phyloP scores from a whole-genome alignment of 345 rosid genomes.

The Citrus reticulata region DNA sequence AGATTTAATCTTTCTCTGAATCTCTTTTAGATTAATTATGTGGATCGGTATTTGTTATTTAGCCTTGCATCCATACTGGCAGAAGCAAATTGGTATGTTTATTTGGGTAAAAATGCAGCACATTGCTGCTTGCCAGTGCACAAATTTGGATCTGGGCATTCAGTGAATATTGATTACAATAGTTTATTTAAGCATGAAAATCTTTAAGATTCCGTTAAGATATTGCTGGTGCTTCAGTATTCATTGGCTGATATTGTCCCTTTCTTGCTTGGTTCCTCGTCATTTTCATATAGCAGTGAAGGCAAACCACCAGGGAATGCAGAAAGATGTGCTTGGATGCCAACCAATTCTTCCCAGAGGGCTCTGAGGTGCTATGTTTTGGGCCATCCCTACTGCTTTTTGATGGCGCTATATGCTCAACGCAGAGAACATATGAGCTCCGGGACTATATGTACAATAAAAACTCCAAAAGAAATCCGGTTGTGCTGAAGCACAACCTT shows the following conservation, averaged over 20 bases:
- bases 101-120: background rate
- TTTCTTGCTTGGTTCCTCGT: conserved; percentile 7
- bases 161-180: background rate
- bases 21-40: background rate
- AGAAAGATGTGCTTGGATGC: conserved; percentile 39
- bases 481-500: conserved; percentile 22
- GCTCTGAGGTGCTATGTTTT: conserved; percentile 14
- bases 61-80: background rate
- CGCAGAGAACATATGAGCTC: background rate
- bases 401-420: conserved; percentile 3
- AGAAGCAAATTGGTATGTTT: background rate
- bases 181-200: background rate
- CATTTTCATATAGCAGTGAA: background rate
- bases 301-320: conserved; percentile 41
- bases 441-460: conserved; percentile 10
- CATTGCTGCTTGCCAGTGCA: background rate
- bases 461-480: conserved; percentile 12
- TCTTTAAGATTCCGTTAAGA: background rate
- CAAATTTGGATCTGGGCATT: background rate
- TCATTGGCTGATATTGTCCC: background rate
- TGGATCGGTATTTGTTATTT: background rate
- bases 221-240: background rate
- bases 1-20: background rate
- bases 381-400: conserved; percentile 6
- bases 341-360: conserved; percentile 21